Conservation (phyloP, 805 yeast species). For the Saccharomycopsis amapae region DNA sequence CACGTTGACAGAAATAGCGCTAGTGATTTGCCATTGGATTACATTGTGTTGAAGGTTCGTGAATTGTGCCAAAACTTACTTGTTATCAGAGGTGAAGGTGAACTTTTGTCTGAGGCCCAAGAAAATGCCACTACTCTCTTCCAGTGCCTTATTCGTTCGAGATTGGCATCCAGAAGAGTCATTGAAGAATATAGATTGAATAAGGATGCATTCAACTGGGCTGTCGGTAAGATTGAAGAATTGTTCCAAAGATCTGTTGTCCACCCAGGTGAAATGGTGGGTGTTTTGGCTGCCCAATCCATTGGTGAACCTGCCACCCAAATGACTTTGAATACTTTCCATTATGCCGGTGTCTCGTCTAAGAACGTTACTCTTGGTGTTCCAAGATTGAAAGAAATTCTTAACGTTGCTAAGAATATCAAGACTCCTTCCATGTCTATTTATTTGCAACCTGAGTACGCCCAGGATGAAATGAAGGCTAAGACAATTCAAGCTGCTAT, state of each 20-base stretch:
- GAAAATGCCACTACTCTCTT: slow-evolving; percentile 83
- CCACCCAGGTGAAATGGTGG: slow-evolving; percentile 98
- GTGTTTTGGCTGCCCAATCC: slow-evolving; percentile 95
- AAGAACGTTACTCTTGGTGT: slow-evolving; percentile 96
- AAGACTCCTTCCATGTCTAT: slow-evolving; percentile 99
- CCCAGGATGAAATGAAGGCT: slow-evolving; percentile 87
- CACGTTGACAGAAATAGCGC: slow-evolving; percentile 86
- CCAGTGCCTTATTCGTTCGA: slow-evolving; percentile 87
- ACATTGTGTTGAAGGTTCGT: slow-evolving; percentile 67
- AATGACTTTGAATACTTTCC: slow-evolving; percentile 96
- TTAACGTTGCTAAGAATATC: slow-evolving; percentile 96
- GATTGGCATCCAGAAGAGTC: slow-evolving; percentile 85
- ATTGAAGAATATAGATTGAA: slow-evolving; percentile 84
- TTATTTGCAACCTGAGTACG: slow-evolving; percentile 73
- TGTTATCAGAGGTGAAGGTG: slow-evolving; percentile 79
- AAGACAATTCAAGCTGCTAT: slow-evolving; percentile 94
- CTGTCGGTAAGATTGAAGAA: slow-evolving; percentile 84
- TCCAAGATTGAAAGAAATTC: slow-evolving; percentile 95
- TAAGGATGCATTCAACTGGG: slow-evolving; percentile 91
- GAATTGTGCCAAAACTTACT: slow-evolving; percentile 57
- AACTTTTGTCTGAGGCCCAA: slow-evolving; percentile 76
- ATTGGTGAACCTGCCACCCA: slow-evolving; percentile 98
- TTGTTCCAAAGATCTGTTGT: slow-evolving; percentile 89
- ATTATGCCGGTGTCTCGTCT: slow-evolving; percentile 95
- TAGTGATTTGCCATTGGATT: slow-evolving; percentile 79